These are phyloP conservation scores for Blastocystis sp. DNA, from an alignment of 352 stramenopile species.

Conservation along the genomic window DNA sequence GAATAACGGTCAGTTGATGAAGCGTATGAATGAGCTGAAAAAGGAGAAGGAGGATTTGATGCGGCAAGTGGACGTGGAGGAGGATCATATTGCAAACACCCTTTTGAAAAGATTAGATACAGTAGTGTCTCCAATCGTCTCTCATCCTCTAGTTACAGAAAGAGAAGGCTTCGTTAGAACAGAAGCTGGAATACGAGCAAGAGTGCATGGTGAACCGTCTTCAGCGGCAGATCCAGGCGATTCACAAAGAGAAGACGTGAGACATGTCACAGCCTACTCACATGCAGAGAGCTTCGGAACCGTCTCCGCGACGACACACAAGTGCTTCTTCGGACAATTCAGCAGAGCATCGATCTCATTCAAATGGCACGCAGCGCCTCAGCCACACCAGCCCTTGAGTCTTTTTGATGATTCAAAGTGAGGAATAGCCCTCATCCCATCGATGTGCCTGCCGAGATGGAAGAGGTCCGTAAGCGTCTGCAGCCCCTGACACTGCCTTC, in stretches of 20 bases:
- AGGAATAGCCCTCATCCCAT: background rate
- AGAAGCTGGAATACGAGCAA: conserved; percentile 60
- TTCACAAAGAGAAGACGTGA: conserved; percentile 28
- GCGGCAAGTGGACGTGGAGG: conserved; percentile 56
- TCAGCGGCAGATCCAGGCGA: conserved; percentile 50
- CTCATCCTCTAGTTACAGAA: conserved; percentile 55
- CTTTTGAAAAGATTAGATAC: conserved; percentile 57
- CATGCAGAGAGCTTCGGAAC: background rate
- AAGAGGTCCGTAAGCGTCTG: conserved; percentile 42
- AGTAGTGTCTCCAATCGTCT: background rate
- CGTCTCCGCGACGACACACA: conserved; percentile 41
- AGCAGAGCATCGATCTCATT: conserved; percentile 10
- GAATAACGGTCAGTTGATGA: conserved; percentile 36
- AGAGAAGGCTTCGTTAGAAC: conserved; percentile 58
- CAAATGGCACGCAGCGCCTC: conserved; percentile 33
- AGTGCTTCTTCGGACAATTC: conserved; percentile 18
- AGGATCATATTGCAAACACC: conserved; percentile 59
- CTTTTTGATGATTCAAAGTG: background rate
- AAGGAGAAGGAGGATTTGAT: conserved; percentile 38
- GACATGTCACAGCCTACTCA: background rate
- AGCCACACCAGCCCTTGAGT: conserved; percentile 21
- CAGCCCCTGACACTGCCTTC: background rate
- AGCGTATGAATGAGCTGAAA: conserved; percentile 44
- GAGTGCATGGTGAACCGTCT: conserved; percentile 60
- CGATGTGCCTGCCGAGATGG: conserved; percentile 32